These are phyloP conservation scores for Tuber magnatum DNA, from an alignment of 495 filamentous ascomycete genomes.

Conservation along the genomic window DNA sequence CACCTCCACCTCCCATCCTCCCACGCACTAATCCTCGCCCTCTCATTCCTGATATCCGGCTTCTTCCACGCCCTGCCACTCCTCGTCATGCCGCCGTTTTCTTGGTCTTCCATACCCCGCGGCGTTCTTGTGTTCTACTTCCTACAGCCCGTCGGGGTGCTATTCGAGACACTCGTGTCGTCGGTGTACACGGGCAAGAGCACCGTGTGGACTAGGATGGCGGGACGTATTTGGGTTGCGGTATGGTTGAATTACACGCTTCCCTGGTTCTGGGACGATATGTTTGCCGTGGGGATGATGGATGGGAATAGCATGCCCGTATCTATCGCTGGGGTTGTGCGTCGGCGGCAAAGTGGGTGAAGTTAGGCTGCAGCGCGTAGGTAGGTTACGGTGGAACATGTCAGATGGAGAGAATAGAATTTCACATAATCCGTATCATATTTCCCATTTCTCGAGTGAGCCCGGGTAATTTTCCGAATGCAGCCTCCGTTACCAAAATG, in stretches of 20 bases:
- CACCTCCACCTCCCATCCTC: background rate
- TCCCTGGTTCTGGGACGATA: conserved; percentile 22
- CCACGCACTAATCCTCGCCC: background rate
- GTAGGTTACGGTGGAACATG: background rate
- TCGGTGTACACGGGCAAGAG: background rate
- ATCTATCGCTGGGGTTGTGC: conserved; percentile 20
- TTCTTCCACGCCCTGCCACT: conserved; percentile 28
- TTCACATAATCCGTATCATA: background rate
- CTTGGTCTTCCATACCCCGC: conserved; percentile 13
- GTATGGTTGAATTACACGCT: conserved; percentile 18
- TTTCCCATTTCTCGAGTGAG: background rate
- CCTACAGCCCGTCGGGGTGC: conserved; percentile 13
- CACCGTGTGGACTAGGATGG: conserved; percentile 16
- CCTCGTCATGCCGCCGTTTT: conserved; percentile 28
- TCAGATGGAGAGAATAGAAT: background rate
- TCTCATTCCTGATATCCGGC: conserved; percentile 21
- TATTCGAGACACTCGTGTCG: conserved; percentile 14
- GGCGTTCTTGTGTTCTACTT: background rate
- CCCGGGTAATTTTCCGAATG: background rate
- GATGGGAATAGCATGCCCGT: conserved; percentile 28
- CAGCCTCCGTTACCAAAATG: background rate
- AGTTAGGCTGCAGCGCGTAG: background rate
- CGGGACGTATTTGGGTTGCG: conserved; percentile 20
- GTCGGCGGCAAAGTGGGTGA: background rate
- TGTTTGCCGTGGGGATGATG: conserved; percentile 34